These are phyloP conservation scores for Scenedesmus sp. DNA, from an alignment of 163 green algal genomes.

Conservation along the genomic window DNA sequence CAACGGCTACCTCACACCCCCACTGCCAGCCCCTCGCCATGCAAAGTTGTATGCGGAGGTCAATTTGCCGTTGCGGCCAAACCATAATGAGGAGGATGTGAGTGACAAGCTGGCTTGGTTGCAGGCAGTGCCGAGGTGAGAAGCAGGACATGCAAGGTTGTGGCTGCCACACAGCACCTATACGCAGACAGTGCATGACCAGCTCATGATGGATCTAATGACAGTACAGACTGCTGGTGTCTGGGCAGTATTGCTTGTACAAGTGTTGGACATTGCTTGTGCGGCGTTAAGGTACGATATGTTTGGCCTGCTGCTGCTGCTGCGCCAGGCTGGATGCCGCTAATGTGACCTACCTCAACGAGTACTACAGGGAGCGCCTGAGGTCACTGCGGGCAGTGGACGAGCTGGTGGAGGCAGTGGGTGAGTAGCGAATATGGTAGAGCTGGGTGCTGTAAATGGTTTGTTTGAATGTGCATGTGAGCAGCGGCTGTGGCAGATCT, in stretches of 20 bases:
- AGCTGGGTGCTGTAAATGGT: background rate
- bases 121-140: background rate
- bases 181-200: too few species aligned
- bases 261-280: background rate
- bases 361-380: conserved; percentile 45
- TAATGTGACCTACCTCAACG: conserved; percentile 49
- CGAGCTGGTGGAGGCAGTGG: conserved; percentile 50
- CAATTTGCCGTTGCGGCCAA: conserved; percentile 38
- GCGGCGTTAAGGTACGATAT: background rate
- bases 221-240: too few species aligned
- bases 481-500: background rate
- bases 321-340: conserved; percentile 1
- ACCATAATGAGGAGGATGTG: conserved; percentile 41
- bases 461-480: background rate
- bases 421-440: conserved; percentile 12
- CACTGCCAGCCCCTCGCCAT: conserved; percentile 45
- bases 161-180: too few species aligned
- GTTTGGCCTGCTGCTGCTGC: background rate
- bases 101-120: background rate
- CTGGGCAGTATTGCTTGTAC: too few species aligned
- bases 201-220: too few species aligned
- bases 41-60: conserved; percentile 27
- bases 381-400: conserved; percentile 48
- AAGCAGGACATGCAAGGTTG: background rate
- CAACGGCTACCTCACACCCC: conserved; percentile 22